These are phyloP conservation scores for Talaromyces sp. DNA, from an alignment of 2,329 filamentous ascomycete genomes.

Conservation along the genomic window DNA sequence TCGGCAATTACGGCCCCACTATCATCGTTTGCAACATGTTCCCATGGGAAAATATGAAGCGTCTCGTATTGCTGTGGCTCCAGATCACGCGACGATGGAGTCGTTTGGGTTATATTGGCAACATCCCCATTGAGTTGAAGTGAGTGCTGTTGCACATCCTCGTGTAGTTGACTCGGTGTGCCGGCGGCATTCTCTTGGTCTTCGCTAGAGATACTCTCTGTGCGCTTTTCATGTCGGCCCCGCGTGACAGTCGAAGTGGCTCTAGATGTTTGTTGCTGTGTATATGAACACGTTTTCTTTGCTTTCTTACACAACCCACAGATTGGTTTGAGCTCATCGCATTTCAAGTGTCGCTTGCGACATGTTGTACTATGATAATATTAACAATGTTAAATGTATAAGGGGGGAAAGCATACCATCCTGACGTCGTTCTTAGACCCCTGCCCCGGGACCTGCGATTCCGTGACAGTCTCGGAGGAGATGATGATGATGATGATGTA, in stretches of 20 bases:
- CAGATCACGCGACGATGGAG: background rate
- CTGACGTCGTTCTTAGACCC: slow-evolving; percentile 23
- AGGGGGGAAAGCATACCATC: slow-evolving; percentile 20
- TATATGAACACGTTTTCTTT: slow-evolving; percentile 22
- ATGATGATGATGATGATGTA: background rate
- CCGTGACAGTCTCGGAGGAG: slow-evolving; percentile 16
- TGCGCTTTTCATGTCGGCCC: background rate
- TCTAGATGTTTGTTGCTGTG: background rate
- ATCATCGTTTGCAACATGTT: background rate
- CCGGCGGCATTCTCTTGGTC: background rate
- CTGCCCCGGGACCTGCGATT: slow-evolving; percentile 23
- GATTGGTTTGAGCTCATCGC: slow-evolving; percentile 29
- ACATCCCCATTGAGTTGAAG: background rate
- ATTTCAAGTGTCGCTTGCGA: slow-evolving; percentile 29
- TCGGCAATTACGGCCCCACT: background rate
- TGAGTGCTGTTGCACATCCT: background rate
- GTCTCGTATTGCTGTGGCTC: background rate
- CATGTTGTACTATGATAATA: slow-evolving; percentile 23
- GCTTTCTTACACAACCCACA: slow-evolving; percentile 28
- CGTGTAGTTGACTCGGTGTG: background rate
- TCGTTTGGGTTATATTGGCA: background rate
- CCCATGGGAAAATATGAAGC: background rate
- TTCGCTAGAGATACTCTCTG: background rate
- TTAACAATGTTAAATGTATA: background rate
- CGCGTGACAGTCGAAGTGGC: background rate